These are phyloP conservation scores for Russula brevipes DNA, from an alignment of 768 basidiomycete species.

Conservation along the genomic window DNA sequence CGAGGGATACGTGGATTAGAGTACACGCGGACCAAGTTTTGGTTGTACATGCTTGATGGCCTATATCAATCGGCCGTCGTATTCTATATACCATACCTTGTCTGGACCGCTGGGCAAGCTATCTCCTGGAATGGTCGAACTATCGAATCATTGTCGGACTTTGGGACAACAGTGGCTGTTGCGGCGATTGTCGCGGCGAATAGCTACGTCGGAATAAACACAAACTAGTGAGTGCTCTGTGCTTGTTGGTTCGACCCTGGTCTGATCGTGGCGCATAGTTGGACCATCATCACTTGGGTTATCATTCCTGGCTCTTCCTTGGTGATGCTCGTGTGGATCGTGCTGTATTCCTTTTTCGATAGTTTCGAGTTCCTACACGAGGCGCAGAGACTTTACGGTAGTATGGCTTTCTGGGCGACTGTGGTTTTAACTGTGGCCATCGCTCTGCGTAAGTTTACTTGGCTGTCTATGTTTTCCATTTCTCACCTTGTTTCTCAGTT, in stretches of 20 bases:
- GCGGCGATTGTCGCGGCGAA: slow-evolving; percentile 87
- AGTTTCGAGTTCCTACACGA: slow-evolving; percentile 70
- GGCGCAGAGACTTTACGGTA: slow-evolving; percentile 67
- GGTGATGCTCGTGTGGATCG: slow-evolving; percentile 84
- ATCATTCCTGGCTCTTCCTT: slow-evolving; percentile 73
- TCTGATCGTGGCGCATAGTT: slow-evolving; percentile 39
- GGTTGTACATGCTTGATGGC: slow-evolving; percentile 92
- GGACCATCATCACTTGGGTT: slow-evolving; percentile 82
- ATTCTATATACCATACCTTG: slow-evolving; percentile 79
- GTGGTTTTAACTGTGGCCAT: slow-evolving; percentile 63
- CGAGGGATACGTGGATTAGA: slow-evolving; percentile 91
- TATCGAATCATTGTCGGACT: slow-evolving; percentile 77
- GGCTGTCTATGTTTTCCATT: not conserved
- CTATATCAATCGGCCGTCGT: slow-evolving; percentile 87
- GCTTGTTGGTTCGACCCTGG: slow-evolving; percentile 2
- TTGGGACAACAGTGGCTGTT: slow-evolving; percentile 88
- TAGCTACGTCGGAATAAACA: slow-evolving; percentile 84
- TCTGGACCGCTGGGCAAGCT: slow-evolving; percentile 60
- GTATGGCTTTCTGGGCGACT: slow-evolving; percentile 79
- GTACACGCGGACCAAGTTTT: slow-evolving; percentile 89
- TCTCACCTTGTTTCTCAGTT: slow-evolving; percentile 39
- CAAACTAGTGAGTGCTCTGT: slow-evolving; percentile 65
- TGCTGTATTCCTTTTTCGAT: slow-evolving; percentile 77
- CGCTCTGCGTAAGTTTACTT: slow-evolving; percentile 57
- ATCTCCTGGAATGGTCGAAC: slow-evolving; percentile 74